Percentiles rank a stretch among this genome's conserved stretches.
phyloP scores from a whole-genome alignment of 2,329 filamentous ascomycete genomes.

The Trichoderma sp. region DNA sequence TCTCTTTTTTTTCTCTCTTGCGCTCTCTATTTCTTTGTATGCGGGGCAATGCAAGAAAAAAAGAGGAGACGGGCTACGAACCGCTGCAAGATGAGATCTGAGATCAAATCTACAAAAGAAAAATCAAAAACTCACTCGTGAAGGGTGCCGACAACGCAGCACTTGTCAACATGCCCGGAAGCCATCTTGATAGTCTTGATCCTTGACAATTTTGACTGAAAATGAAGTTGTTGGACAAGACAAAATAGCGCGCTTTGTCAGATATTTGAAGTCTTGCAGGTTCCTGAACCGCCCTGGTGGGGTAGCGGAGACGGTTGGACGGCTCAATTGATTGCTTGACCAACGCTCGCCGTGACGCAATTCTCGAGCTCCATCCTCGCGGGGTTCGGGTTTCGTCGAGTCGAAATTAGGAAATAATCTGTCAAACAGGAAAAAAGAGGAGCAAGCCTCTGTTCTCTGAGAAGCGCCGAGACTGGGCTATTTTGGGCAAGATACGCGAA shows the following conservation, averaged over 20 bases:
- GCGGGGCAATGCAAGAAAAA: neutral
- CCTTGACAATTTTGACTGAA: neutral
- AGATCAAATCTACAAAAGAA: neutral
- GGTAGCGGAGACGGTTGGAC: neutral
- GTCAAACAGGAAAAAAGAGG: neutral
- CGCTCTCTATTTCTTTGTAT: neutral
- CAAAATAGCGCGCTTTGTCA: neutral
- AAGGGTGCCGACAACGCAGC: slow-evolving; percentile 52
- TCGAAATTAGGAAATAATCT: neutral
- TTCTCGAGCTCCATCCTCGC: slow-evolving; percentile 2
- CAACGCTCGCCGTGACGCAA: slow-evolving; percentile 5
- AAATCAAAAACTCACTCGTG: slow-evolving; percentile 46
- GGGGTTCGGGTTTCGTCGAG: neutral
- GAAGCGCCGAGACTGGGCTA: neutral
- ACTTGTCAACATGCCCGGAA: slow-evolving; percentile 50
- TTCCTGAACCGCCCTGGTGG: neutral
- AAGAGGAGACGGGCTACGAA: neutral
- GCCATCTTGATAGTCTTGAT: slow-evolving; percentile 42
- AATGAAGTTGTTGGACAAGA: neutral
- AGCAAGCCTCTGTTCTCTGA: neutral
- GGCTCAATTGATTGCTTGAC: neutral
- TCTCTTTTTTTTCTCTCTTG: neutral
- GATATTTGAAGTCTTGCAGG: neutral
- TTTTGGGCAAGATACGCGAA: neutral
- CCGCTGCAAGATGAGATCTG: neutral